A percentile compares a stretch with the other conserved stretches of the same genome.
Conservation (phyloP, 163 green algal species). For the Chlamydomonas reinhardtii region DNA sequence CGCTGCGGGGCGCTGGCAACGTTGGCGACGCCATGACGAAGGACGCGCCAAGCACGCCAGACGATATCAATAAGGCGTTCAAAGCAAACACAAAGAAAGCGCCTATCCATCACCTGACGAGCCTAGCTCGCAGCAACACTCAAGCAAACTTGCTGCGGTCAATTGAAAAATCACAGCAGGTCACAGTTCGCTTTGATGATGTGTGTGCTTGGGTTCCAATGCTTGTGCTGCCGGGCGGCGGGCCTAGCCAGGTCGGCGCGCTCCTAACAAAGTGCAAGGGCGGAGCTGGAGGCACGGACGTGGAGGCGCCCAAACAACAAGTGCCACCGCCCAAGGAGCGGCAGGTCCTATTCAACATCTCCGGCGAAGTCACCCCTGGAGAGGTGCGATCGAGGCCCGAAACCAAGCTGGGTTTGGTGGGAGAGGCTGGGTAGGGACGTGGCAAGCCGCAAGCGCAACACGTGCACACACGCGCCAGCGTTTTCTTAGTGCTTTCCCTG, state of each 20-base stretch:
- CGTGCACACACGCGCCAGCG: neutral
- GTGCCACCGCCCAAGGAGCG: constrained; percentile 41
- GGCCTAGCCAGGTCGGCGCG: neutral
- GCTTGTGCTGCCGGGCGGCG: constrained; percentile 11
- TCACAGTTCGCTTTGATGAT: neutral
- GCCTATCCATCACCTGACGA: no score
- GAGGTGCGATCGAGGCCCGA: no score
- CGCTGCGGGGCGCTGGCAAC: no score
- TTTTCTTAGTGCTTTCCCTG: no score
- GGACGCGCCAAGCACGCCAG: no score
- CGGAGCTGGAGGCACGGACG: neutral
- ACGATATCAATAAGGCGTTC: no score
- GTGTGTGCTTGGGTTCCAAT: constrained; percentile 15
- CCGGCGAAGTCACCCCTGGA: constrained; percentile 55
- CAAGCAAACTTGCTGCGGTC: neutral
- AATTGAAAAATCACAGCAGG: neutral
- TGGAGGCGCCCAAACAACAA: neutral
- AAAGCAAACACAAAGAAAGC: no score
- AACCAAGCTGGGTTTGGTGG: no score
- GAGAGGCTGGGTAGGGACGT: no score
- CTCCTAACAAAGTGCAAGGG: neutral
- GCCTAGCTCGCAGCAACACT: no score
- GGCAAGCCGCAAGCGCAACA: neutral
- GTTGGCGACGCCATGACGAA: no score
- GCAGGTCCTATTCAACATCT: constrained; percentile 63